Percentiles rank a stretch among this genome's conserved stretches.
Conservation (phyloP, 1,139 yeast genomes). For the Suhomyces bokatorum region DNA sequence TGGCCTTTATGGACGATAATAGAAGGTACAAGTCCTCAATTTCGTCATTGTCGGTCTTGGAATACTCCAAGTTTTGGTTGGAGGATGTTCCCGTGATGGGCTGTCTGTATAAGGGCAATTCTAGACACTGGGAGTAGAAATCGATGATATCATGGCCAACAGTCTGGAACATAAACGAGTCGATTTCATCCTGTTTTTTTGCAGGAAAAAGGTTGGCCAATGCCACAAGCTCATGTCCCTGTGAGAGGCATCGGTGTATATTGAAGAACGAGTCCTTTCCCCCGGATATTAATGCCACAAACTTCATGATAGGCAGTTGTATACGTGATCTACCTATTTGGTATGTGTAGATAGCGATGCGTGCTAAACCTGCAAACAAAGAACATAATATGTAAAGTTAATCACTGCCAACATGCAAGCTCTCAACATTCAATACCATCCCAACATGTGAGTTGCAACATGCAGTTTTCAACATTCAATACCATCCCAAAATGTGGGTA, state of each 20-base stretch:
- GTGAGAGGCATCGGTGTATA: slow-evolving; percentile 74
- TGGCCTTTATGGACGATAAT: slow-evolving; percentile 43
- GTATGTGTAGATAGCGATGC: not conserved
- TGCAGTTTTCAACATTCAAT: not conserved
- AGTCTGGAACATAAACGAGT: slow-evolving; percentile 96
- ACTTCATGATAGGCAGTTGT: slow-evolving; percentile 65
- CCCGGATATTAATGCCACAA: slow-evolving; percentile 88
- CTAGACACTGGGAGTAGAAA: slow-evolving; percentile 66
- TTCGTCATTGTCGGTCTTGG: slow-evolving; percentile 68
- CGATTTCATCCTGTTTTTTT: slow-evolving; percentile 58
- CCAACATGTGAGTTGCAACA: not conserved
- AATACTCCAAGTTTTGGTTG: slow-evolving; percentile 69
- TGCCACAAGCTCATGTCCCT: slow-evolving; percentile 84
- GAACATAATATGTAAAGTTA: not conserved
- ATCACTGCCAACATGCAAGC: not conserved
- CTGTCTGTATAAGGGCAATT: slow-evolving; percentile 77
- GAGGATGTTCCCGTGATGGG: slow-evolving; percentile 62
- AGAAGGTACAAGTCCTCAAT: slow-evolving; percentile 74
- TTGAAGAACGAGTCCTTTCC: slow-evolving; percentile 96
- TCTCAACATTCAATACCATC: not conserved
- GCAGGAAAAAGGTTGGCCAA: slow-evolving; percentile 82
- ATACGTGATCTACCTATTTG: no score
- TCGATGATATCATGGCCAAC: slow-evolving; percentile 88
- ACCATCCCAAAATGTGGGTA: not conserved
- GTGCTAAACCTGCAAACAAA: slow-evolving; percentile 1